Evolutionary conservation across 2,329 filamentous ascomycete species (phyloP).

Genomic region (Phyllosticta citribraziliensis): DNA sequence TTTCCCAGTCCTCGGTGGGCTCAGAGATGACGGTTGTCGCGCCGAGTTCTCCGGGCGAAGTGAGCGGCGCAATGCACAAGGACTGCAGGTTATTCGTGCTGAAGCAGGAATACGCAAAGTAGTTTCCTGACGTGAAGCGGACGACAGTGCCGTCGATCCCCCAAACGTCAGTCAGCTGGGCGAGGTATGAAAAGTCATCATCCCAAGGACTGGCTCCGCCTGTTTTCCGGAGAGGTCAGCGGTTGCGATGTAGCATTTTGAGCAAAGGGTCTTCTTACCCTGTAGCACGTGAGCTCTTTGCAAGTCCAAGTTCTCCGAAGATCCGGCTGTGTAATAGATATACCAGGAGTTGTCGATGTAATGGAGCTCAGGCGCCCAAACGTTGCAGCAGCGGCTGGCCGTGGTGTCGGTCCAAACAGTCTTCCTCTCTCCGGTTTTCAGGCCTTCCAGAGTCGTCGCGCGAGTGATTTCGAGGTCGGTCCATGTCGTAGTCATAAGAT

Average conservation of each 20-base stretch:
- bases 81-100: conserved; percentile 32
- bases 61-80: conserved; percentile 32
- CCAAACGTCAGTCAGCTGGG: conserved; percentile 40
- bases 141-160: conserved; percentile 47
- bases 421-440: conserved; percentile 45
- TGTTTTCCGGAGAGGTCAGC: conserved; percentile 13
- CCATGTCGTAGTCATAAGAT: conserved; percentile 49
- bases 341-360: conserved; percentile 39
- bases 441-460: conserved; percentile 43
- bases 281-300: conserved; percentile 45
- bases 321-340: conserved; percentile 48
- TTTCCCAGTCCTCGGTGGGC: conserved; percentile 44
- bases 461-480: conserved; percentile 45
- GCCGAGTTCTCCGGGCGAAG: conserved; percentile 36
- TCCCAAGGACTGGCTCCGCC: conserved; percentile 46
- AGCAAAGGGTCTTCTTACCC: conserved; percentile 25
- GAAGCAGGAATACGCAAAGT: conserved; percentile 47
- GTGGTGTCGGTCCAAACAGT: conserved; percentile 41
- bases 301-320: conserved; percentile 35
- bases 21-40: conserved; percentile 40
- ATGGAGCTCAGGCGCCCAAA: conserved; percentile 38
- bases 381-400: conserved; percentile 41
- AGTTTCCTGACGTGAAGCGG: conserved; percentile 38
- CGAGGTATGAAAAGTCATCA: conserved; percentile 38
- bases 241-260: background rate